Evolutionary conservation across 768 basidiomycete species (phyloP).

Genomic region (Neoboletus brunneissimus): DNA sequence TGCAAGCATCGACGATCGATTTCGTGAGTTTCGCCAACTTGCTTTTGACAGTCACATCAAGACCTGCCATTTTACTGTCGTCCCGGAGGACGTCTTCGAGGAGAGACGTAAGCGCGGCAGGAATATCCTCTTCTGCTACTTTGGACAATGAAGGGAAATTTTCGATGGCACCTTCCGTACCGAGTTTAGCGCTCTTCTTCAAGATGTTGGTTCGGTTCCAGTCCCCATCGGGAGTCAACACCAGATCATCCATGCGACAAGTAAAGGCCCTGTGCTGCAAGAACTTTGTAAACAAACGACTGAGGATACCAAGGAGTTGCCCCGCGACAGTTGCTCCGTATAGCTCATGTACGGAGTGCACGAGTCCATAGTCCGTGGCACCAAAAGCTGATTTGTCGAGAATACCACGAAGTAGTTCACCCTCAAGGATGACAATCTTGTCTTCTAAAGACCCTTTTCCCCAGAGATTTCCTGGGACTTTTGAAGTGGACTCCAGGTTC

Average conservation of each 20-base stretch:
- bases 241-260: constrained; percentile 97
- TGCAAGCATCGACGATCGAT: constrained; percentile 82
- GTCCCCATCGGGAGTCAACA: constrained; percentile 82
- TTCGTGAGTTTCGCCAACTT: constrained; percentile 85
- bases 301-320: constrained; percentile 86
- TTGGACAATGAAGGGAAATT: constrained; percentile 76
- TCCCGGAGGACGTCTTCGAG: constrained; percentile 92
- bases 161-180: constrained; percentile 85
- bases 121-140: constrained; percentile 51
- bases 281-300: constrained; percentile 94
- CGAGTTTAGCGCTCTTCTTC: constrained; percentile 62
- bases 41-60: constrained; percentile 89
- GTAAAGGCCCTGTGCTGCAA: constrained; percentile 96
- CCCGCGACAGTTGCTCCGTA: constrained; percentile 91
- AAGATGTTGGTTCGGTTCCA: constrained; percentile 64
- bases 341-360: constrained; percentile 94
- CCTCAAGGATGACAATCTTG: constrained; percentile 85
- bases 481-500: constrained; percentile 81
- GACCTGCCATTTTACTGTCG: constrained; percentile 95
- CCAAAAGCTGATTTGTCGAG: constrained; percentile 98
- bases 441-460: constrained; percentile 77
- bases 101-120: constrained; percentile 56
- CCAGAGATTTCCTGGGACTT: constrained; percentile 88
- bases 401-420: constrained; percentile 89
- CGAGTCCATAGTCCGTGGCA: constrained; percentile 91